Base-by-base conservation (phyloP, 148 eudicot genomes). In the Nepenthes gracilis region DNA sequence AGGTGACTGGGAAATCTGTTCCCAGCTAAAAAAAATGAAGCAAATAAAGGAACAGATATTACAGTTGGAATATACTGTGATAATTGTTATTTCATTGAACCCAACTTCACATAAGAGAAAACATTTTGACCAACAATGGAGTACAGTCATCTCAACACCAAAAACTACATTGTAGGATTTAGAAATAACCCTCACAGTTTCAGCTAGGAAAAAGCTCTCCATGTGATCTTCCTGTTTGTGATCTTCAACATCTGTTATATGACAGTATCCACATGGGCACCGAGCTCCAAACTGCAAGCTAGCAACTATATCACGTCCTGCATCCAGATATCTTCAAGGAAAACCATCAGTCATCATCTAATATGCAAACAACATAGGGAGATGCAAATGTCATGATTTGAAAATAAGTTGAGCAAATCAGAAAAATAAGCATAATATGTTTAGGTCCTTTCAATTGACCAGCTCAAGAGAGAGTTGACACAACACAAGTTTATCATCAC, bases 151-250 rank as follows among this genome's bases (percentile, higher is more conserved):
- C 23, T 23, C 23, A 23, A 23, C 23, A 23, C 23, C 23, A 23
- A 23, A 23, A 3, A 40, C 45, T 40, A 3, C 45, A 40, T 40
- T 3, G 45, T 8, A 40, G 45, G 6, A 49, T 49, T 2, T 49
- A 2, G 11, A 49, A 49, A 43, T n/a, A 51, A 69, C 9, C 38
- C 96, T 78, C 80, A 93, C 98, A 48, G 98, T 93, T 82, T 93
- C 98, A 48, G 98, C 91, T 60, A 93, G 76, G 64, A 93, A 93
- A 76, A 93, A 93, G 78, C 98, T 93, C 76, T 93, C 98, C 98
- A 93, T 93, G 75, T 88, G 88, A 73, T 93, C 96, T 79, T 93
- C 98, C 80, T 79, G 96, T 67, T 72, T 75, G 83, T 93, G 98
- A 81, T 75, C 78, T 80, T 93, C 98, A 52, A 93, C 98, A 75